Conservation (phyloP, 2,329 filamentous ascomycete genomes). For the Trichoderma hamatum region DNA sequence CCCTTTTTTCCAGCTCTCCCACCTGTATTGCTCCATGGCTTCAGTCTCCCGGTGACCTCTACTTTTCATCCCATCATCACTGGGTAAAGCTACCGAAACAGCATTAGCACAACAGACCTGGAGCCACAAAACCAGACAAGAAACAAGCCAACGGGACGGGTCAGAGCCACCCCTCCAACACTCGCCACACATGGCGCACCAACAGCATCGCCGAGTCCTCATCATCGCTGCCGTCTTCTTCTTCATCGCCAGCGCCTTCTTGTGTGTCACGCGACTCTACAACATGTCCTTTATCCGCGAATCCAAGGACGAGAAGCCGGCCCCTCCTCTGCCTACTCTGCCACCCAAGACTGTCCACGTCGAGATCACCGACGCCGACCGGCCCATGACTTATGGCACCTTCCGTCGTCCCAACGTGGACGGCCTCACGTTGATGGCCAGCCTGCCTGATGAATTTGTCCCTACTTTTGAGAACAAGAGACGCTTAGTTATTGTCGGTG, state of each 20-base stretch:
- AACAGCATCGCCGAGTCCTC: slow-evolving; percentile 38
- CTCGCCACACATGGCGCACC: slow-evolving; percentile 32
- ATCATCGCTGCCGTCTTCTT: slow-evolving; percentile 39
- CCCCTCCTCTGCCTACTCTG: not conserved
- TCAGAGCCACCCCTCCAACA: not conserved
- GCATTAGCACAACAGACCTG: not conserved
- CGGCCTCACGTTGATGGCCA: slow-evolving; percentile 37
- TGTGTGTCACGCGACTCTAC: slow-evolving; percentile 41
- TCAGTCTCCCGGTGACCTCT: not conserved
- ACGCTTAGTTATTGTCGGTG: slow-evolving; percentile 80
- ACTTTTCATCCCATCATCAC: slow-evolving; percentile 7
- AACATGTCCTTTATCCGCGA: slow-evolving; percentile 21
- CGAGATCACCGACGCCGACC: slow-evolving; percentile 37
- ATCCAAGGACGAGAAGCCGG: slow-evolving; percentile 1
- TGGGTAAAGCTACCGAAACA: not conserved
- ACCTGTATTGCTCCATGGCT: not conserved
- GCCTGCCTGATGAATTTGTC: slow-evolving; percentile 38
- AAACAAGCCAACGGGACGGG: not conserved
- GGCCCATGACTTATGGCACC: slow-evolving; percentile 47
- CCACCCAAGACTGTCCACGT: slow-evolving; percentile 12
- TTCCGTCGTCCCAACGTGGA: slow-evolving; percentile 45
- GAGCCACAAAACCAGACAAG: not conserved
- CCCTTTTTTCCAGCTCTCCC: not conserved
- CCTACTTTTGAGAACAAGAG: slow-evolving; percentile 47
- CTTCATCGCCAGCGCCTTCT: slow-evolving; percentile 40